Conservation (phyloP, 768 basidiomycete species). For the Naganishia onofrii region DNA sequence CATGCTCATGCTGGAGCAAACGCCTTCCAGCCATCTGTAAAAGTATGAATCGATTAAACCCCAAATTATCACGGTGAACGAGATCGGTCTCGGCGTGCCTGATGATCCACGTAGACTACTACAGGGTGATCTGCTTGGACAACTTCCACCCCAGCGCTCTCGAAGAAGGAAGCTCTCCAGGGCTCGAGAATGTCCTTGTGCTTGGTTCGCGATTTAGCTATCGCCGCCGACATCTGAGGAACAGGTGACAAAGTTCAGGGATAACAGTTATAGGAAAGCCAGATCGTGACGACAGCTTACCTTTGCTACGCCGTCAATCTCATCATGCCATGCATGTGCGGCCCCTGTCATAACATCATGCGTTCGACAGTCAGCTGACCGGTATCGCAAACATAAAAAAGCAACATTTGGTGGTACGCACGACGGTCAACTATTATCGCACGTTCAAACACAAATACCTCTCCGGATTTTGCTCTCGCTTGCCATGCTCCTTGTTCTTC, state of each 20-base stretch:
- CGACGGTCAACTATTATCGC: constrained; percentile 48
- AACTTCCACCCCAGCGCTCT: not conserved
- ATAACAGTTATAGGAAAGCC: not conserved
- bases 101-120: constrained; percentile 46
- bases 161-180: constrained; percentile 13
- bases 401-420: constrained; percentile 23
- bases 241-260: no score
- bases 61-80: not conserved
- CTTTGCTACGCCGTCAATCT: constrained; percentile 45
- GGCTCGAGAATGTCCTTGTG: constrained; percentile 4
- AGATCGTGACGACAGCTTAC: constrained; percentile 21
- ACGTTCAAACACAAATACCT: constrained; percentile 43
- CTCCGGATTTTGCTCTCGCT: constrained; percentile 35
- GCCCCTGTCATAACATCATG: constrained; percentile 31
- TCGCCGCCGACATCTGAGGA: constrained; percentile 22
- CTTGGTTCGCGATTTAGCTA: not conserved
- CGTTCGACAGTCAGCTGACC: not conserved
- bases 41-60: not conserved
- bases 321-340: constrained; percentile 40
- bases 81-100: constrained; percentile 28
- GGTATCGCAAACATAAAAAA: not conserved
- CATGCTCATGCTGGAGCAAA: constrained; percentile 35
- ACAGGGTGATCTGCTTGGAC: constrained; percentile 38
- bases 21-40: constrained; percentile 39
- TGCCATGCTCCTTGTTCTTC: constrained; percentile 44